Evolutionary conservation across 306 rosid genomes (phyloP).

Genomic region (Medicago ruthenica): DNA sequence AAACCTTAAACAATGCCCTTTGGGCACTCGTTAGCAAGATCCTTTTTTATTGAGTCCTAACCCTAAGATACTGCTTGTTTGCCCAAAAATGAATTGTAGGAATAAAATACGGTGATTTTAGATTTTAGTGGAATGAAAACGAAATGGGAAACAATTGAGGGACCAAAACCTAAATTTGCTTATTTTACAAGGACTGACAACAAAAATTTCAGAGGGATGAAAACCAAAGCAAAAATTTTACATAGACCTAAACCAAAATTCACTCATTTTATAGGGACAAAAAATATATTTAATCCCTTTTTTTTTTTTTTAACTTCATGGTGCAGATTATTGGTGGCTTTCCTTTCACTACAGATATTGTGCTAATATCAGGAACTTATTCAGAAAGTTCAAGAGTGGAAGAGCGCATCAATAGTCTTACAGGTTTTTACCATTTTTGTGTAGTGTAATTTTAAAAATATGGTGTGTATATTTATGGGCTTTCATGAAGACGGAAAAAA

Average conservation of each 20-base stretch:
- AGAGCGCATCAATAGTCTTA: constrained; percentile 72
- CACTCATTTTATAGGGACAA: background rate
- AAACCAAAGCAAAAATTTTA: background rate
- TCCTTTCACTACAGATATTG: constrained; percentile 80
- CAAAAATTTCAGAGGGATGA: constrained; percentile 9
- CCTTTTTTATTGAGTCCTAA: too few species aligned
- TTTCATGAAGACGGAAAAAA: constrained; percentile 20
- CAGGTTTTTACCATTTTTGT: constrained; percentile 63
- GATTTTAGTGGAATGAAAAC: background rate
- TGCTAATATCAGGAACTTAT: constrained; percentile 72
- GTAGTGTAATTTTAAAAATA: constrained; percentile 14
- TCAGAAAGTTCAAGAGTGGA: constrained; percentile 59
- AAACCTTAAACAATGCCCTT: too few species aligned
- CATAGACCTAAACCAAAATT: background rate
- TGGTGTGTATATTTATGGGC: constrained; percentile 32
- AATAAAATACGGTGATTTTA: background rate
- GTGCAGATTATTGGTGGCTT: constrained; percentile 77
- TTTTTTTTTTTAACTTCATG: constrained; percentile 21
- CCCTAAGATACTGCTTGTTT: background rate
- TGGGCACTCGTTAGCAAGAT: too few species aligned
- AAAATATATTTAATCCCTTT: too few species aligned
- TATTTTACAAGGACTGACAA: background rate
- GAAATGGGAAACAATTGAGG: background rate
- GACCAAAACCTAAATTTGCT: background rate
- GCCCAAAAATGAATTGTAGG: background rate